Evolutionary conservation across 2,329 filamentous ascomycete genomes (phyloP).

Genomic region (Gaeumannomyces tritici): DNA sequence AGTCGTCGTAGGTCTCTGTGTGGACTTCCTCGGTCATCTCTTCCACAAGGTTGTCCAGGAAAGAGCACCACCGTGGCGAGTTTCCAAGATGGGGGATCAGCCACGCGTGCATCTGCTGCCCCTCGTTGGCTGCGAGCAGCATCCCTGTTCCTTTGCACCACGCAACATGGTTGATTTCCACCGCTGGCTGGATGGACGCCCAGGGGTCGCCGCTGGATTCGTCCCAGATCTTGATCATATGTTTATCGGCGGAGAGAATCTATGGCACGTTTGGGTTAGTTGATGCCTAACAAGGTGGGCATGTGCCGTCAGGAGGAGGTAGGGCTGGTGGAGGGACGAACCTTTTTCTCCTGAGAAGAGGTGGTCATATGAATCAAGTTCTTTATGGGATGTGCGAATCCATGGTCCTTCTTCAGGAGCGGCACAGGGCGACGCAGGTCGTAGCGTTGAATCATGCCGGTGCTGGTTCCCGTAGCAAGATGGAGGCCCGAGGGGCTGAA

Average conservation of each 20-base stretch:
- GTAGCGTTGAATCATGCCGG: conserved; percentile 81
- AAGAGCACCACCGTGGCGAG: conserved; percentile 81
- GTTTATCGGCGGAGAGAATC: conserved; percentile 84
- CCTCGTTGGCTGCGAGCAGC: conserved; percentile 94
- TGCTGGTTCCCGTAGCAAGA: conserved; percentile 77
- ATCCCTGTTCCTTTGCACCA: conserved; percentile 91
- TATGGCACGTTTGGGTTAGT: background rate
- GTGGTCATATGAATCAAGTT: conserved; percentile 68
- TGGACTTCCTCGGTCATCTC: conserved; percentile 85
- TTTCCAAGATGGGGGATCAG: conserved; percentile 14
- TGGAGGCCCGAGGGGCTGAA: conserved; percentile 80
- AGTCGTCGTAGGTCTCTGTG: conserved; percentile 92
- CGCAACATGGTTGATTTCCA: conserved; percentile 89
- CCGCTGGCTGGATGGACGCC: conserved; percentile 90
- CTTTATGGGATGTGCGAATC: conserved; percentile 87
- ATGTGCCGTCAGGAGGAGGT: background rate
- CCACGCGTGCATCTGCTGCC: conserved; percentile 81
- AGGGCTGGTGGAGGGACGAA: background rate
- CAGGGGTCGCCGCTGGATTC: conserved; percentile 73
- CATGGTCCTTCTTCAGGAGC: conserved; percentile 85
- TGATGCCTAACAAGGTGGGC: too few species aligned
- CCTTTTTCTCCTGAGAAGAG: conserved; percentile 66
- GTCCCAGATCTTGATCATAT: conserved; percentile 97
- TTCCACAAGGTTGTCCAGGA: conserved; percentile 95
- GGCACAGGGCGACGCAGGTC: conserved; percentile 84